These are phyloP conservation scores for Cladosporium sp. DNA, from an alignment of 2,329 filamentous ascomycete genomes.

Conservation along the genomic window DNA sequence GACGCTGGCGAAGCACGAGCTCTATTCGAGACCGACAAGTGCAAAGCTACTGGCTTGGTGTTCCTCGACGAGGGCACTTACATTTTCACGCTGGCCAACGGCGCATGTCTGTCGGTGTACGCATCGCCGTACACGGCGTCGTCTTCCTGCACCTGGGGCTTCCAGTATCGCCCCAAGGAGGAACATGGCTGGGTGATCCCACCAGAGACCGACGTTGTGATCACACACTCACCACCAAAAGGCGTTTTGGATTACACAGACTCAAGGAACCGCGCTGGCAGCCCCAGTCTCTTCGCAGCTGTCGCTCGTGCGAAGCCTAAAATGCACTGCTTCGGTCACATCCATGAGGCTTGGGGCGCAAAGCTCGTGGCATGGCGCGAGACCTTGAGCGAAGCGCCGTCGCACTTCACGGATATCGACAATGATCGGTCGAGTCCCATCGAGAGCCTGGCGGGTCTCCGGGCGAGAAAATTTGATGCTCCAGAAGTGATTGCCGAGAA, in stretches of 20 bases:
- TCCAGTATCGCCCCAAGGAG: constrained; percentile 46
- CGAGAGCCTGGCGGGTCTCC: constrained; percentile 28
- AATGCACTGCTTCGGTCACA: constrained; percentile 54
- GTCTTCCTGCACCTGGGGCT: constrained; percentile 50
- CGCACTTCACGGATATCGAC: constrained; percentile 45
- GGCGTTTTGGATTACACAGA: constrained; percentile 24
- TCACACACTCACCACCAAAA: constrained; percentile 36
- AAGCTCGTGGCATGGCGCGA: constrained; percentile 49
- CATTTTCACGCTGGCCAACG: constrained; percentile 42
- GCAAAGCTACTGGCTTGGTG: constrained; percentile 39
- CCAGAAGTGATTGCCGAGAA: neutral
- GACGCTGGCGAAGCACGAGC: constrained; percentile 25
- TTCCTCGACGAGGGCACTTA: constrained; percentile 50
- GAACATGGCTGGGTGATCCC: constrained; percentile 24
- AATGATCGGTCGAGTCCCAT: constrained; percentile 34
- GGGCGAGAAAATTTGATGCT: constrained; percentile 13
- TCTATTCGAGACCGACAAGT: constrained; percentile 24
- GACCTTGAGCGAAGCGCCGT: constrained; percentile 14
- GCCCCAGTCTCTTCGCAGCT: constrained; percentile 41
- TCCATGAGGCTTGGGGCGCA: constrained; percentile 56
- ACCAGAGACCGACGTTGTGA: constrained; percentile 31
- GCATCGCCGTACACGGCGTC: constrained; percentile 48
- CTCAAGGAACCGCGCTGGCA: constrained; percentile 33
- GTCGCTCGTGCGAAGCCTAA: constrained; percentile 39
- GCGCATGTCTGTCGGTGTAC: constrained; percentile 46